Evolutionary conservation across 352 stramenopile species (phyloP).

Genomic region (Globisporangium paroecandrum): DNA sequence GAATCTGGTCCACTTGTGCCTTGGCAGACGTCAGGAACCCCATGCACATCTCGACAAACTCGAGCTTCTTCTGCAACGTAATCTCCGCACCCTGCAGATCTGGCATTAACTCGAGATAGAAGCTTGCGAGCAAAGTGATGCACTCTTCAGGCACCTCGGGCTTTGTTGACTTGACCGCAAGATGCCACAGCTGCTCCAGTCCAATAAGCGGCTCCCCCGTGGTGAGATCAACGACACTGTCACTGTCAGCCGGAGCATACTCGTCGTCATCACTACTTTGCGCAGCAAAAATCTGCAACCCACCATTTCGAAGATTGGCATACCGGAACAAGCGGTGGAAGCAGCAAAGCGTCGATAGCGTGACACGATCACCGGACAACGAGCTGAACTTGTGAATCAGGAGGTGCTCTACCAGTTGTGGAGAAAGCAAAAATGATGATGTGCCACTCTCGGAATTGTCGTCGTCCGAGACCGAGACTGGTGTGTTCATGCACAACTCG

Average conservation of each 20-base stretch:
- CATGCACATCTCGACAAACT: slow-evolving; percentile 67
- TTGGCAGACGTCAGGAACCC: slow-evolving; percentile 35
- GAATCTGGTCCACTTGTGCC: slow-evolving; percentile 7
- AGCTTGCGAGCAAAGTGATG: slow-evolving; percentile 53
- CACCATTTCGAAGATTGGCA: slow-evolving; percentile 45
- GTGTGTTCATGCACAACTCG: slow-evolving; percentile 53
- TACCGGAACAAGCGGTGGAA: slow-evolving; percentile 68
- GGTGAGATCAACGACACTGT: slow-evolving; percentile 30
- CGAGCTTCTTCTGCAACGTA: slow-evolving; percentile 31
- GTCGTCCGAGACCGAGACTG: slow-evolving; percentile 6
- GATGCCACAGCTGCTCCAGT: slow-evolving; percentile 53
- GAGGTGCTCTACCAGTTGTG: slow-evolving; percentile 27
- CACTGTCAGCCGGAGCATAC: not conserved
- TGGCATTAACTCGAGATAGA: slow-evolving; percentile 53
- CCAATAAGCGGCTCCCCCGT: slow-evolving; percentile 40
- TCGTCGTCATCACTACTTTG: slow-evolving; percentile 3
- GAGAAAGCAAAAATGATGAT: slow-evolving; percentile 23
- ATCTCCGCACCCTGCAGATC: slow-evolving; percentile 24
- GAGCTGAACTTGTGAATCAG: slow-evolving; percentile 42
- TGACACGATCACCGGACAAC: slow-evolving; percentile 33
- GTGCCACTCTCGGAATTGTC: not conserved
- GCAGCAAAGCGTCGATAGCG: slow-evolving; percentile 46
- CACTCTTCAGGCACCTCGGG: slow-evolving; percentile 53
- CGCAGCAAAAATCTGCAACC: slow-evolving; percentile 31
- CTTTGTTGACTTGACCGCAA: slow-evolving; percentile 43